Evolutionary conservation across 176 grass and related monocot species (phyloP), one percentile per base, ranked within the genome.

Genomic region (Zea luxurians): DNA sequence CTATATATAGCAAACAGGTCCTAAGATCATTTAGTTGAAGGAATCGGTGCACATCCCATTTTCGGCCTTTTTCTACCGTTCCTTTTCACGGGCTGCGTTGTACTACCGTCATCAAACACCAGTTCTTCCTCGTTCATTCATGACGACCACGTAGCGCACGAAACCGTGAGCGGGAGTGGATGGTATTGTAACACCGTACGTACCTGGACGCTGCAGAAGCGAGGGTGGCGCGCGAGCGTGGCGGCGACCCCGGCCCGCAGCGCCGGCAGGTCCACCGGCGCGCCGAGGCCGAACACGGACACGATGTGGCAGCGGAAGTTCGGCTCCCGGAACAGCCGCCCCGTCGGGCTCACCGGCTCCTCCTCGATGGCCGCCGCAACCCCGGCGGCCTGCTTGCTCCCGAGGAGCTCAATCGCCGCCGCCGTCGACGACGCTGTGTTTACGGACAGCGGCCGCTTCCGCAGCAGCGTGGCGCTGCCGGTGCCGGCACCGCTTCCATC

Each of bases 151-250:
- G n/a, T 59, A 59, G n/a, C 17, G 18, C 6, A 45, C 6, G 40
- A 61, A 34, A 42, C 37, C 21, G 36, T 6, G 58, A 0, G 34
- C 46, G 20, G 11, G 5, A 54, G 6, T 0, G 13, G 10, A 21
- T 47, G 52, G 13, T 7, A 21, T 47, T 15, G 13, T 7, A 15
- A 54, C 27, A 54, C 5, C 16, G 9, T 3, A n/a, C 55, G 41
- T 36, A 97, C 94, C 81, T 88, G 94, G 69, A 91, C 70, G 81
- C 91, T 97, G 73, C 84, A 90, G 84, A 97, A 97, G 43, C 91
- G 91, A 0, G 94, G 94, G 78, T 97, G 94, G 38, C 79, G 82
- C 38, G 74, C 75, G 68, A 97, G 81, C 13, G 94, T 88, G 35
- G 82, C 84, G 54, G 74, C 71, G 36, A 97, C 67, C 37, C 91